Base-by-base conservation (phyloP, 129 eudicot genomes). In the Saussurea involucrata region DNA sequence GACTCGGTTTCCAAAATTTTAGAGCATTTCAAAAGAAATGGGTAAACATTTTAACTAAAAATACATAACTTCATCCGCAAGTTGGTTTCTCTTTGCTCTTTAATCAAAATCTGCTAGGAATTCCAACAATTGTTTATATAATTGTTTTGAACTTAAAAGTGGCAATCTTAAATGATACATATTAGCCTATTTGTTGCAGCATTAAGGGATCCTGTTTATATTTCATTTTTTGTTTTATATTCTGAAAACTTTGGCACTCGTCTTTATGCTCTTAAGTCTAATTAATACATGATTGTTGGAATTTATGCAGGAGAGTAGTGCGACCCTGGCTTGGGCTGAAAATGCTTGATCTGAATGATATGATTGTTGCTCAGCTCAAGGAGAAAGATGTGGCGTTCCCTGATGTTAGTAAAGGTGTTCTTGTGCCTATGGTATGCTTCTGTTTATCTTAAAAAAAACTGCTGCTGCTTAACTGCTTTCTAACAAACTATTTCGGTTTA, bases 291-390 rank as follows among this genome's bases (percentile, higher is more conserved):
- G 15, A 21, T 63, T 36, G 10, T 25, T 81, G 66, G 6, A 68
- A 32, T 68, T 76, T 36, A 22, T 88, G 87, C 87, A 94, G 98
- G 84, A 91, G 98, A 86, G 97, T 94, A 63, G 89, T 94, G 76
- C 90, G 98, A 76, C 96, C 98, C 66, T 94, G 98, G 98, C 91
- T 91, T 58, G 98, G 98, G 49, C 74, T 94, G 81, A 94, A 94
- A 84, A 89, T 94, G 98, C 78, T 94, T 84, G 98, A 94, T 87
- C 89, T 94, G 63, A 94, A 91, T 83, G 93, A 87, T 57, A 79
- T 94, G 96, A 91, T 94, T 85, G 79, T 87, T 78, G 86, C 96
- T 68, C 97, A 94, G 82, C 93, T 94, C 36, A 89, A 89, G 83
- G 97, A 94, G 84, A 91, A 82, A 77, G 94, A 88, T 55, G 74